These are phyloP conservation scores for Dissoconium aciculare DNA, from an alignment of 2,329 filamentous ascomycete species.

Conservation along the genomic window DNA sequence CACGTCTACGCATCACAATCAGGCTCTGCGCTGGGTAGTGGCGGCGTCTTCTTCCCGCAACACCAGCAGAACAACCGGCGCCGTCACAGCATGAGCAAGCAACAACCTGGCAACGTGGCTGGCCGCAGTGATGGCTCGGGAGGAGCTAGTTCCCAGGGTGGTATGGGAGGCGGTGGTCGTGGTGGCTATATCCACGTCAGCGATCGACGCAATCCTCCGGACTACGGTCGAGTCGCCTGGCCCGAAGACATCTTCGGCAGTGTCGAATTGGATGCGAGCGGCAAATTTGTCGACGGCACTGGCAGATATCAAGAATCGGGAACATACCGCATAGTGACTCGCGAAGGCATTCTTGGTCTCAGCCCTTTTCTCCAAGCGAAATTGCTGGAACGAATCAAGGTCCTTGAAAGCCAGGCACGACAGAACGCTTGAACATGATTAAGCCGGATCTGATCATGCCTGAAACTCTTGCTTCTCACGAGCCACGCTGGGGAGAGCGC, in stretches of 20 bases:
- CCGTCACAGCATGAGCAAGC: slow-evolving; percentile 10
- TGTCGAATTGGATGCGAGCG: slow-evolving; percentile 44
- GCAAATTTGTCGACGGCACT: slow-evolving; percentile 40
- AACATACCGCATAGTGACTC: slow-evolving; percentile 46
- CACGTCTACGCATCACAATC: slow-evolving; percentile 44
- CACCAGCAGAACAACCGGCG: slow-evolving; percentile 14
- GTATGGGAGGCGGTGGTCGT: slow-evolving; percentile 40
- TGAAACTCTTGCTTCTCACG: no score
- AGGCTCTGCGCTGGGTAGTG: slow-evolving; percentile 39
- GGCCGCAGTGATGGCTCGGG: slow-evolving; percentile 35
- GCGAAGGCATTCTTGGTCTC: slow-evolving; percentile 38
- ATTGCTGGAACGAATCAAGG: slow-evolving; percentile 21
- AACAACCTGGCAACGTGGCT: slow-evolving; percentile 26
- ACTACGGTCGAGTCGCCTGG: slow-evolving; percentile 50
- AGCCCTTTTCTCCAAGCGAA: slow-evolving; percentile 22
- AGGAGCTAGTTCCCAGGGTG: slow-evolving; percentile 45
- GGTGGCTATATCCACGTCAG: slow-evolving; percentile 51
- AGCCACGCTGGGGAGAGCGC: no score
- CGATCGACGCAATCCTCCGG: slow-evolving; percentile 44
- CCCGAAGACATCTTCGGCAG: slow-evolving; percentile 54
- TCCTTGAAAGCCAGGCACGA: slow-evolving; percentile 20
- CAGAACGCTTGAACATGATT: slow-evolving; percentile 13
- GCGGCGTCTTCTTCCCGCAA: slow-evolving; percentile 33
- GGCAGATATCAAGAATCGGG: slow-evolving; percentile 47
- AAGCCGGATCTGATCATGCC: no score